Conservation (phyloP, 495 filamentous ascomycete genomes). For the Saxophila tyrrhenica region DNA sequence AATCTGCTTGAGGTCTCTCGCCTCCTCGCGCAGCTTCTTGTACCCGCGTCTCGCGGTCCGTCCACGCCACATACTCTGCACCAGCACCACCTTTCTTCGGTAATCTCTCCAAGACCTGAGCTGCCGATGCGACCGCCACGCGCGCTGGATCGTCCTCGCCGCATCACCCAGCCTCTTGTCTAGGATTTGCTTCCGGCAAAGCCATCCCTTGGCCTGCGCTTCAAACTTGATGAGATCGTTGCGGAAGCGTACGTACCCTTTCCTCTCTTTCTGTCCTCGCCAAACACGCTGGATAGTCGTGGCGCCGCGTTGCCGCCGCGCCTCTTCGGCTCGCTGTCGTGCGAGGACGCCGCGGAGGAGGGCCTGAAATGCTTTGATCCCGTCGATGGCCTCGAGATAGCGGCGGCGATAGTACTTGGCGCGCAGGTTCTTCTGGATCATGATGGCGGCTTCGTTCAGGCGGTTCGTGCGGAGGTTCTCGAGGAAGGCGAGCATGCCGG, state of each 20-base stretch:
- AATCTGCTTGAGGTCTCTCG: conserved; percentile 95
- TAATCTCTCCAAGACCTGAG: conserved; percentile 78
- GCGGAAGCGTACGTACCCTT: conserved; percentile 61
- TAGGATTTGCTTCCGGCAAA: conserved; percentile 78
- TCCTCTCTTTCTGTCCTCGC: conserved; percentile 79
- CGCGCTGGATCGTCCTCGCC: conserved; percentile 77
- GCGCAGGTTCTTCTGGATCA: conserved; percentile 98
- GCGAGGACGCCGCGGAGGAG: conserved; percentile 61
- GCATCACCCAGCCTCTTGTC: conserved; percentile 90
- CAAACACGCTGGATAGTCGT: conserved; percentile 92
- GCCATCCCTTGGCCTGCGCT: conserved; percentile 79
- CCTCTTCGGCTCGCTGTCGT: conserved; percentile 64
- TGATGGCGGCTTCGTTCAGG: conserved; percentile 86
- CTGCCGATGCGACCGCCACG: conserved; percentile 71
- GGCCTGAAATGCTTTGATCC: conserved; percentile 72
- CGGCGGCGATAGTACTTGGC: conserved; percentile 90
- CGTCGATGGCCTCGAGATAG: conserved; percentile 74
- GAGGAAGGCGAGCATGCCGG: conserved; percentile 95
- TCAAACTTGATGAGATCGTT: conserved; percentile 76
- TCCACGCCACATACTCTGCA: conserved; percentile 91
- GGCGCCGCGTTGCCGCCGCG: conserved; percentile 72
- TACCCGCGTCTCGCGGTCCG: conserved; percentile 70
- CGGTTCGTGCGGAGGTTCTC: conserved; percentile 85
- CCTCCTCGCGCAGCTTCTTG: conserved; percentile 84
- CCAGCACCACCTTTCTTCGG: conserved; percentile 73